A percentile compares a stretch with the other conserved stretches of the same genome.
phyloP scores from a whole-genome alignment of 2,329 filamentous ascomycete species.

The Neofusicoccum laricinum region DNA sequence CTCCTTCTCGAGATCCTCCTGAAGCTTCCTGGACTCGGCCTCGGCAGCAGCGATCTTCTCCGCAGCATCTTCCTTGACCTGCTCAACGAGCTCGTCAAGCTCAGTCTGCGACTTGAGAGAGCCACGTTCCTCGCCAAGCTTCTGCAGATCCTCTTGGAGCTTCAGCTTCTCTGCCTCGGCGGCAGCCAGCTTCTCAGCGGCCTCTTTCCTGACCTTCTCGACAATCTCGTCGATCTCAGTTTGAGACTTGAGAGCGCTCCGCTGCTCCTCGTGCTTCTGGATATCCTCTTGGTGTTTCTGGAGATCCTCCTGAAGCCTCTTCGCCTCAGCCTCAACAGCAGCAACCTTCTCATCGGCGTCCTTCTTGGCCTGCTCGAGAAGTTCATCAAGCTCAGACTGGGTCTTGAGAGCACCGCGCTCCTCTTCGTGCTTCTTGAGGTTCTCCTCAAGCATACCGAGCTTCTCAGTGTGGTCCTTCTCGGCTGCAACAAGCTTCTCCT shows the following conservation, averaged over 20 bases:
- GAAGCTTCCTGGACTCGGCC: neutral
- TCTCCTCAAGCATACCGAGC: constrained; percentile 2
- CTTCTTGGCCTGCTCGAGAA: neutral
- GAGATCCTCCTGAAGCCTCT: constrained; percentile 4
- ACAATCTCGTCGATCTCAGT: constrained; percentile 1
- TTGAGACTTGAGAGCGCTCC: constrained; percentile 8
- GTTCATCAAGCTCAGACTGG: constrained; percentile 9
- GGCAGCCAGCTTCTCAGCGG: constrained; percentile 1
- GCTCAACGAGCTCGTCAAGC: constrained; percentile 4
- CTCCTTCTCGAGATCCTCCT: neutral
- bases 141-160: neutral
- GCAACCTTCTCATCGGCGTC: neutral
- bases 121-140: constrained; percentile 1
- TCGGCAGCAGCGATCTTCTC: constrained; percentile 14
- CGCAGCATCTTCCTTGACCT: constrained; percentile 3
- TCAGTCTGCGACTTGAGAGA: constrained; percentile 1
- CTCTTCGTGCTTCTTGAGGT: neutral
- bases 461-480: constrained; percentile 13
- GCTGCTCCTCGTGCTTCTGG: constrained; percentile 7
- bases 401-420: constrained; percentile 9
- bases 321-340: neutral
- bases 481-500: constrained; percentile 13
- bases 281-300: neutral
- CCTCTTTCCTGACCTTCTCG: neutral
- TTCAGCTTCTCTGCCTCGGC: constrained; percentile 1